A percentile compares a stretch with the other conserved stretches of the same genome.
Evolutionary conservation across 1,284 basidiomycete species (phyloP).

Genomic region (Cystobasidium sp.): DNA sequence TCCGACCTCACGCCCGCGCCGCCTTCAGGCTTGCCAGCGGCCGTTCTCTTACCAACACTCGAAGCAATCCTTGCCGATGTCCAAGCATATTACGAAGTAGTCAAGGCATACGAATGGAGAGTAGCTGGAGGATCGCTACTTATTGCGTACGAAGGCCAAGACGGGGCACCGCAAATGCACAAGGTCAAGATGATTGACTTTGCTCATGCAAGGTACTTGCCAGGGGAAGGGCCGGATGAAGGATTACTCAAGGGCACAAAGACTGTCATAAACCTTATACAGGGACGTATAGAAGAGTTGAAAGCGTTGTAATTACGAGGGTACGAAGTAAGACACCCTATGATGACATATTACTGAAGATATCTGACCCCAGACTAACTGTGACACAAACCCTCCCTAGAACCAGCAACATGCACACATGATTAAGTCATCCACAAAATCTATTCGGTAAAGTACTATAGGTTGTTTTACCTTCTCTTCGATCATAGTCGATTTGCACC

Average conservation of each 20-base stretch:
- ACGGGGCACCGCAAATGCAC: conserved; percentile 57
- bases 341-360: conserved; percentile 1
- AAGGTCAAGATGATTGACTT: conserved; percentile 87
- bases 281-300: conserved; percentile 59
- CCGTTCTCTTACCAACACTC: conserved; percentile 67
- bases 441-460: too few species aligned
- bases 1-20: conserved; percentile 53
- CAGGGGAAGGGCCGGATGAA: conserved; percentile 76
- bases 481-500: too few species aligned
- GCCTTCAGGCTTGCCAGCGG: conserved; percentile 63
- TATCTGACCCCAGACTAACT: neutral
- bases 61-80: conserved; percentile 65
- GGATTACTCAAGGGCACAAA: conserved; percentile 75
- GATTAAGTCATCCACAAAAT: too few species aligned
- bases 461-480: too few species aligned
- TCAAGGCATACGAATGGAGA: conserved; percentile 69
- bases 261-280: conserved; percentile 67
- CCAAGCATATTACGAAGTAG: conserved; percentile 63
- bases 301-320: neutral
- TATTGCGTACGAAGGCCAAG: conserved; percentile 80
- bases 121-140: conserved; percentile 82
- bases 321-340: neutral
- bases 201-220: conserved; percentile 75
- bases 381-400: too few species aligned
- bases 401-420: too few species aligned